A percentile compares a stretch with the other conserved stretches of the same genome.
These are phyloP conservation scores for Pestalotiopsis sp. DNA, from an alignment of 2,329 filamentous ascomycete species.

Conservation along the genomic window DNA sequence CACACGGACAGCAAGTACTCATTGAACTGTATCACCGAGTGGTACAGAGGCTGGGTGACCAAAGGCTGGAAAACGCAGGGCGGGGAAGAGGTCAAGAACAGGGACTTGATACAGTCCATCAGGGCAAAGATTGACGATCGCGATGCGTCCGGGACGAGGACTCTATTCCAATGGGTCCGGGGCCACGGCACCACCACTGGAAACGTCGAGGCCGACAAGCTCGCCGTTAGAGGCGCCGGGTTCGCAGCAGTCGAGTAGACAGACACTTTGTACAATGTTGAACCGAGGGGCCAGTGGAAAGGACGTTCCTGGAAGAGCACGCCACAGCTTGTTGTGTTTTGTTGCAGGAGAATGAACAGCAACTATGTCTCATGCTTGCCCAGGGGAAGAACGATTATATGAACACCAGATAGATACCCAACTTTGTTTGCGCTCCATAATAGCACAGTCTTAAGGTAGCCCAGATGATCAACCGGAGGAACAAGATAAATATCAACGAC, in stretches of 20 bases:
- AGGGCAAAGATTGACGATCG: slow-evolving; percentile 72
- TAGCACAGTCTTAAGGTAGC: neutral
- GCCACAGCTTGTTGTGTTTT: neutral
- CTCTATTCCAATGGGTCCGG: slow-evolving; percentile 85
- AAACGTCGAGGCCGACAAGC: slow-evolving; percentile 77
- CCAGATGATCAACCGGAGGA: neutral
- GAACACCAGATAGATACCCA: neutral
- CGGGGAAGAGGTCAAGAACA: slow-evolving; percentile 79
- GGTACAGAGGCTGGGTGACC: slow-evolving; percentile 76
- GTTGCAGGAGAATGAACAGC: neutral
- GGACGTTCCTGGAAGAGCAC: neutral
- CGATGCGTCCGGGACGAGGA: slow-evolving; percentile 59
- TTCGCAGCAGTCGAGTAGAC: neutral
- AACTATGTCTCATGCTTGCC: neutral
- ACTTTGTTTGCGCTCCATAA: neutral
- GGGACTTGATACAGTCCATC: slow-evolving; percentile 78
- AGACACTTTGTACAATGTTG: neutral
- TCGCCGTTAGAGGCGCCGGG: slow-evolving; percentile 70
- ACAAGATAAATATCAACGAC: neutral
- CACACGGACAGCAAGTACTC: slow-evolving; percentile 89
- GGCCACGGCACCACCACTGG: slow-evolving; percentile 75
- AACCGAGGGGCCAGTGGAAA: neutral
- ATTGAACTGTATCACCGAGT: slow-evolving; percentile 85
- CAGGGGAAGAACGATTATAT: neutral
- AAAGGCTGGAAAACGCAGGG: slow-evolving; percentile 77